Percentiles rank a stretch among this genome's conserved stretches.
These are phyloP conservation scores for Pestalotiopsis sp. DNA, from an alignment of 2,329 filamentous ascomycete species.

Conservation along the genomic window DNA sequence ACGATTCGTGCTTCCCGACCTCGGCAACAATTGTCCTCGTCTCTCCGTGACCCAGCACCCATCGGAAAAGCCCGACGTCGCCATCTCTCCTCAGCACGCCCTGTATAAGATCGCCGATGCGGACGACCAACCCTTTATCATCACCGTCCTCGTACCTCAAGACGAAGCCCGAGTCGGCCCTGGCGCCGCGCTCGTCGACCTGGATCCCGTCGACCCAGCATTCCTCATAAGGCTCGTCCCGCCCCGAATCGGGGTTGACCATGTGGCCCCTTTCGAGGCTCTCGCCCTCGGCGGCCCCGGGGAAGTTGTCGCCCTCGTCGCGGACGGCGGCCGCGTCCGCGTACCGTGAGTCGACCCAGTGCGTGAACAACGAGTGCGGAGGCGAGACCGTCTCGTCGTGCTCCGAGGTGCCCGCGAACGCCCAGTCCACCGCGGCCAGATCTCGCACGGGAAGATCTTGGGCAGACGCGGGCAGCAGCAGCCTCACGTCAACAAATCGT, in stretches of 20 bases:
- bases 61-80: neutral
- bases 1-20: neutral
- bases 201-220: constrained; percentile 14
- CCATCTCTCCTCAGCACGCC: constrained; percentile 4
- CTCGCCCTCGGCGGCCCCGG: constrained; percentile 30
- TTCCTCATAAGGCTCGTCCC: constrained; percentile 15
- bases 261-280: constrained; percentile 61
- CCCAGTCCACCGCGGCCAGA: constrained; percentile 55
- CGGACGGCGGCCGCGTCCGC: constrained; percentile 35
- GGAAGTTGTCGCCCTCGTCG: constrained; percentile 62
- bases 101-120: constrained; percentile 5
- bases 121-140: constrained; percentile 7
- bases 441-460: constrained; percentile 30
- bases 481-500: constrained; percentile 62
- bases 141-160: constrained; percentile 7
- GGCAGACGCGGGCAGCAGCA: constrained; percentile 25
- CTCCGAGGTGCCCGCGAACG: constrained; percentile 57
- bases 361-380: constrained; percentile 51
- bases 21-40: neutral
- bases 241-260: constrained; percentile 58
- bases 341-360: constrained; percentile 62
- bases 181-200: neutral
- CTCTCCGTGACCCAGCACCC: neutral
- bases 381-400: constrained; percentile 25
- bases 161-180: constrained; percentile 7